phyloP scores from a whole-genome alignment of 805 yeast genomes.

The Starmerella vaccinii region DNA sequence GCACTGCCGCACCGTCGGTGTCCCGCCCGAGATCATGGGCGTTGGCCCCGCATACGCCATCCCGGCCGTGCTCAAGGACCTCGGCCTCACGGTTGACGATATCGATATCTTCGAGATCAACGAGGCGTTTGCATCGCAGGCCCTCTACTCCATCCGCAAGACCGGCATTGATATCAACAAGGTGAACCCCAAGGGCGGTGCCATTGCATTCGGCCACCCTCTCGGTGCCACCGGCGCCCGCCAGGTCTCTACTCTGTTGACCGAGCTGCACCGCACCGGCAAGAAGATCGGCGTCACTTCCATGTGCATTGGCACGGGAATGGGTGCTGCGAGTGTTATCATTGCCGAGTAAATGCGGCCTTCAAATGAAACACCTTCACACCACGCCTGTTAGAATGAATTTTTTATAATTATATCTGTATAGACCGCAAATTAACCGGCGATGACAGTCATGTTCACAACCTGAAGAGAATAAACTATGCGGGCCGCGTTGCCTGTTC shows the following conservation, averaged over 20 bases:
- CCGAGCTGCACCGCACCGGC: constrained; percentile 61
- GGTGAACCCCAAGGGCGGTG: constrained; percentile 92
- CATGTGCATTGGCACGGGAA: constrained; percentile 97
- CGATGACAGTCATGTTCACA: background rate
- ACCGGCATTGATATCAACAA: constrained; percentile 56
- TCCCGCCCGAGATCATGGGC: constrained; percentile 96
- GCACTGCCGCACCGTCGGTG: constrained; percentile 74
- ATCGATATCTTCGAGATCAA: constrained; percentile 75
- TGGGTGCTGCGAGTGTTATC: constrained; percentile 92
- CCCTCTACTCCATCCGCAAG: constrained; percentile 59
- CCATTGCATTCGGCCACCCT: constrained; percentile 94
- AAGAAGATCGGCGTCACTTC: constrained; percentile 77
- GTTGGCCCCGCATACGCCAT: constrained; percentile 95
- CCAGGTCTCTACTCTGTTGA: constrained; percentile 77
- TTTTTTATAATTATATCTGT: too few species aligned
- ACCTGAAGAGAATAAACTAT: too few species aligned
- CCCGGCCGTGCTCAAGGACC: constrained; percentile 62
- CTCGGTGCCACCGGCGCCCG: constrained; percentile 86
- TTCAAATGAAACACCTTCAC: background rate
- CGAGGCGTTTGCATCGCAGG: constrained; percentile 96
- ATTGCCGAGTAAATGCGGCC: constrained; percentile 50
- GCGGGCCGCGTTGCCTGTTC: too few species aligned
- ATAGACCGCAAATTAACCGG: background rate
- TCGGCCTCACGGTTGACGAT: constrained; percentile 52
- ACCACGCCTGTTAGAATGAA: background rate